Percentiles rank a stretch among this genome's conserved stretches.
Evolutionary conservation across 225 moss, liverwort and hornwort genomes (phyloP).

Genomic region (Thuidium tamariscinum): DNA sequence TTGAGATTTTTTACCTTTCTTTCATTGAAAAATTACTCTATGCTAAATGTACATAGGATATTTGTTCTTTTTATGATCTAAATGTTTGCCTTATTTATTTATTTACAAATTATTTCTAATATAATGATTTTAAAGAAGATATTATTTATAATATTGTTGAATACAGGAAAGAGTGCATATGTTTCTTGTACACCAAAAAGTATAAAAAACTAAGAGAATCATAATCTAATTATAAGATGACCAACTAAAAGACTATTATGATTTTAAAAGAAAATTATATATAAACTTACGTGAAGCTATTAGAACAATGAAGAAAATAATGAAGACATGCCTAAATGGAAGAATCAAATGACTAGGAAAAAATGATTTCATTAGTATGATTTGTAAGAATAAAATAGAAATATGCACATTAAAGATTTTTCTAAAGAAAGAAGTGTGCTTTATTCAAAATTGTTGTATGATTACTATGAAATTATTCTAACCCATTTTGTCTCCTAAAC

Average conservation of each 20-base stretch:
- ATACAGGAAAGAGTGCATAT: neutral
- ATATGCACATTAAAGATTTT: neutral
- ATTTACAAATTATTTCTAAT: too few relatives aligned
- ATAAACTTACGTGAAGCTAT: accelerated
- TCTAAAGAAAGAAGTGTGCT: accelerated
- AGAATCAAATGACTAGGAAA: neutral
- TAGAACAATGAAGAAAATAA: neutral
- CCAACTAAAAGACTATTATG: accelerated
- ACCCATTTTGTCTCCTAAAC: neutral
- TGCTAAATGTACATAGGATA: too few relatives aligned
- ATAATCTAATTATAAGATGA: neutral
- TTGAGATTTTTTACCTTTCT: neutral
- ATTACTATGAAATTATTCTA: neutral
- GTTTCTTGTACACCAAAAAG: accelerated
- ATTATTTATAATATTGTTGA: too few relatives aligned
- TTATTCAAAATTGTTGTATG: accelerated
- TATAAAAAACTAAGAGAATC: neutral
- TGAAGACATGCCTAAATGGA: neutral
- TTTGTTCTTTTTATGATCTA: accelerated
- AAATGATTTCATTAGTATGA: neutral
- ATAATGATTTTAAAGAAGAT: neutral
- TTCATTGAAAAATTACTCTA: neutral
- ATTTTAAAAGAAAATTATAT: neutral
- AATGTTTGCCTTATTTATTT: too few relatives aligned
- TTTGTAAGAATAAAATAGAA: too few relatives aligned